phyloP scores from a whole-genome alignment of 306 rosid species.

The Quercus glauca region DNA sequence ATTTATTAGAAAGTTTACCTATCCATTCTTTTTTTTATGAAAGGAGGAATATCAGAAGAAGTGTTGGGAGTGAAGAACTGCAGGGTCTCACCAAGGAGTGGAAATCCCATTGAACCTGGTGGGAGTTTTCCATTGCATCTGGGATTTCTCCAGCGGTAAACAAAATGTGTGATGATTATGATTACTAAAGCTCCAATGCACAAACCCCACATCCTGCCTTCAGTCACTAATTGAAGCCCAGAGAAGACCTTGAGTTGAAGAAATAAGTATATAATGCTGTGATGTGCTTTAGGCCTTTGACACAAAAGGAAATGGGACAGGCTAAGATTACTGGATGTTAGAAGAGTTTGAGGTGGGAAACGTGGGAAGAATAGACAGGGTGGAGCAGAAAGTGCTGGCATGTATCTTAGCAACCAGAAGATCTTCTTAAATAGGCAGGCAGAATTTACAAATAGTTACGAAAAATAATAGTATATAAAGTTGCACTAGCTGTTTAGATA shows the following conservation, averaged over 20 bases:
- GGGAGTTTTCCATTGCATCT: slow-evolving; percentile 84
- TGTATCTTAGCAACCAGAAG: slow-evolving; percentile 48
- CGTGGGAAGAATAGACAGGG: slow-evolving; percentile 50
- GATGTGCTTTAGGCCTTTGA: neutral
- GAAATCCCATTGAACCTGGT: slow-evolving; percentile 99
- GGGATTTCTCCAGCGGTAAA: slow-evolving; percentile 85
- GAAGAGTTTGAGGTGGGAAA: slow-evolving; percentile 28
- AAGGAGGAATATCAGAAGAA: slow-evolving; percentile 77
- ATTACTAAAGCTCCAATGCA: slow-evolving; percentile 53
- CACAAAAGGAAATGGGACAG: slow-evolving; percentile 23
- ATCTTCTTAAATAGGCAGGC: slow-evolving; percentile 72
- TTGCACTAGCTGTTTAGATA: slow-evolving; percentile 69
- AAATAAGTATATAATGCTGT: slow-evolving; percentile 22
- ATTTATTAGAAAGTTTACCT: slow-evolving; percentile 41
- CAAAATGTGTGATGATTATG: slow-evolving; percentile 64
- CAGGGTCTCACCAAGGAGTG: slow-evolving; percentile 86
- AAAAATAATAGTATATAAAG: slow-evolving; percentile 43
- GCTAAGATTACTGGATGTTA: slow-evolving; percentile 20
- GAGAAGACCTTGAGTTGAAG: slow-evolving; percentile 25
- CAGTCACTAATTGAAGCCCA: neutral
- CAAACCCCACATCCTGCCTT: slow-evolving; percentile 58
- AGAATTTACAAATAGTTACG: slow-evolving; percentile 31
- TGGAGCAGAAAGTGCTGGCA: slow-evolving; percentile 69
- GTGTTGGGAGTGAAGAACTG: slow-evolving; percentile 85
- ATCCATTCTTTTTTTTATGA: slow-evolving; percentile 77